phyloP scores from a whole-genome alignment of 1,284 basidiomycete genomes.

The Earliella scabrosa region DNA sequence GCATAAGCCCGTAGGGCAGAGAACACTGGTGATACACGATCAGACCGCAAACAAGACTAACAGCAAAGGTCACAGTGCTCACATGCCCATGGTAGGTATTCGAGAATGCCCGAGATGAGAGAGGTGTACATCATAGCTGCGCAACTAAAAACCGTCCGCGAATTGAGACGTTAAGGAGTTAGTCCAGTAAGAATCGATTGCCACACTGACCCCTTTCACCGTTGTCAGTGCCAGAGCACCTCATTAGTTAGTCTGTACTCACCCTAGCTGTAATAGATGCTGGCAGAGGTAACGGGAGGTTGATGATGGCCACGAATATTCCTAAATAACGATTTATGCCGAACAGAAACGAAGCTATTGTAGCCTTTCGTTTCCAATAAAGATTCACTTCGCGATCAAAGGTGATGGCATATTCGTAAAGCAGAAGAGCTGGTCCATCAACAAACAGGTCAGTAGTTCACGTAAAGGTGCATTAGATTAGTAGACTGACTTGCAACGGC shows the following conservation, averaged over 20 bases:
- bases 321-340: constrained; percentile 9
- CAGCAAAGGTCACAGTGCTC: too few species aligned
- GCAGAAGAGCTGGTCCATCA: background rate
- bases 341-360: constrained; percentile 5
- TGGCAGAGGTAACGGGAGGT: background rate
- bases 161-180: too few species aligned
- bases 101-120: background rate
- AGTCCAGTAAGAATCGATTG: too few species aligned
- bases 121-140: too few species aligned
- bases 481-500: too few species aligned
- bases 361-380: constrained; percentile 10
- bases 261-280: background rate
- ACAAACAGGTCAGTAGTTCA: too few species aligned
- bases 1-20: constrained; percentile 2
- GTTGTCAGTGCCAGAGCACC: too few species aligned
- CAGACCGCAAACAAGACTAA: too few species aligned
- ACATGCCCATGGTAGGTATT: constrained; percentile 9
- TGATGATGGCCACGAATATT: background rate
- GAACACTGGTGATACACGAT: background rate
- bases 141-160: too few species aligned
- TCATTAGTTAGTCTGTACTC: too few species aligned
- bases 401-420: constrained; percentile 10
- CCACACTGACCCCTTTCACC: too few species aligned
- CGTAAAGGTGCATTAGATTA: too few species aligned
- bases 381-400: constrained; percentile 6